These are phyloP conservation scores for Cephalotrichum gorgonifer DNA, from an alignment of 2,329 filamentous ascomycete genomes.

Conservation along the genomic window DNA sequence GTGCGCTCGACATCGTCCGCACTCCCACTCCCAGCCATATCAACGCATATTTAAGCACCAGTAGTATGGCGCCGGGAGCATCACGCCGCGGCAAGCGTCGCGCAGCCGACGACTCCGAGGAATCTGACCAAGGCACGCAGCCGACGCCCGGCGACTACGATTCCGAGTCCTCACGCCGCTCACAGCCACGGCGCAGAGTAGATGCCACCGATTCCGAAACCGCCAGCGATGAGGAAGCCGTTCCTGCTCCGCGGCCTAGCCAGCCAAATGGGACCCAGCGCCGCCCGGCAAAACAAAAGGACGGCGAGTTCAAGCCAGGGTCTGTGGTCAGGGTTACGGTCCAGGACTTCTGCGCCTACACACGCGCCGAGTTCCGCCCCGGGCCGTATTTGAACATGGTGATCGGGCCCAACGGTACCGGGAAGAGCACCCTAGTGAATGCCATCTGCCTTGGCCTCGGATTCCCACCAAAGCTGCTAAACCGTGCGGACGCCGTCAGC, in stretches of 20 bases:
- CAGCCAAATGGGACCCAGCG: no score
- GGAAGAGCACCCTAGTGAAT: constrained; percentile 94
- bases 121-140: not conserved
- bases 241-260: constrained; percentile 2
- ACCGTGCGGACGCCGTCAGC: constrained; percentile 71
- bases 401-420: constrained; percentile 96
- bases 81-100: constrained; percentile 2
- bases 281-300: no score
- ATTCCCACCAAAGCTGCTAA: constrained; percentile 71
- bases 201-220: not conserved
- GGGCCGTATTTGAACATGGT: constrained; percentile 96
- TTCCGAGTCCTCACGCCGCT: constrained; percentile 3
- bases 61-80: not conserved
- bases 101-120: not conserved
- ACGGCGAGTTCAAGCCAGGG: constrained; percentile 40
- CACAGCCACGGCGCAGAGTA: not conserved
- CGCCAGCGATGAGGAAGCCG: not conserved
- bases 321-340: constrained; percentile 82
- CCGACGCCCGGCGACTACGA: constrained; percentile 2
- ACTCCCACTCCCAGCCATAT: not conserved
- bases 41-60: not conserved
- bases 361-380: constrained; percentile 78
- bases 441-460: constrained; percentile 91
- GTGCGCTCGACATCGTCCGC: not conserved
- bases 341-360: constrained; percentile 90